Conservation (phyloP, 768 basidiomycete species). For the Podaxis sp. region DNA sequence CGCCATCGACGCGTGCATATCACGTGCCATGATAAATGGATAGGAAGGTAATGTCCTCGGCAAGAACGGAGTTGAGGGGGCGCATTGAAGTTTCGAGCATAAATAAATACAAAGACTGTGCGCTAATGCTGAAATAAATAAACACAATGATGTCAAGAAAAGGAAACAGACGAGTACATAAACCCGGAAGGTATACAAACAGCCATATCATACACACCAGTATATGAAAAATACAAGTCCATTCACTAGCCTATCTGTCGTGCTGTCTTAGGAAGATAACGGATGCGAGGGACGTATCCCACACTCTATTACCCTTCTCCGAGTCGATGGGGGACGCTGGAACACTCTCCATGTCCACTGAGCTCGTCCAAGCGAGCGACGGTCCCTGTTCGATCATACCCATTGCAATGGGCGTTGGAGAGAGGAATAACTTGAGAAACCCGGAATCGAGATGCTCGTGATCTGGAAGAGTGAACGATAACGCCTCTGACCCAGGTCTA, state of each 20-base stretch:
- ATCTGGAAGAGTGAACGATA: conserved; percentile 41
- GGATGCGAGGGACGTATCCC: conserved; percentile 30
- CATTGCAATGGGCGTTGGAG: conserved; percentile 47
- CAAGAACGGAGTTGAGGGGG: too few species aligned
- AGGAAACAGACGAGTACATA: not conserved
- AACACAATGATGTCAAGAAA: not conserved
- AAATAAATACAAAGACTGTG: not conserved
- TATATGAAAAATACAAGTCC: not conserved
- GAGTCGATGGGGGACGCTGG: conserved; percentile 9
- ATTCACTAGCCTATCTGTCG: not conserved
- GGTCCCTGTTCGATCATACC: conserved; percentile 45
- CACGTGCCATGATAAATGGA: not conserved
- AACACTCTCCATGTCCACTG: conserved; percentile 10
- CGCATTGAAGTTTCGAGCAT: too few species aligned
- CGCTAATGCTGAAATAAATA: not conserved
- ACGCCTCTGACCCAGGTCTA: conserved; percentile 41
- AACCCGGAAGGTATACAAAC: not conserved
- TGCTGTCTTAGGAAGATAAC: conserved; percentile 22
- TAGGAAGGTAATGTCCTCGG: not conserved
- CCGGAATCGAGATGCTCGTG: conserved; percentile 39
- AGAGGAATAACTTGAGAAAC: conserved; percentile 59
- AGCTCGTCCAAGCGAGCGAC: conserved; percentile 16
- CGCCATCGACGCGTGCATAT: not conserved
- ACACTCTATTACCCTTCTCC: conserved; percentile 21
- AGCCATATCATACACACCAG: not conserved